Base-by-base conservation (phyloP, 768 basidiomycete species). In the Chalciporus sphaerocephalus region DNA sequence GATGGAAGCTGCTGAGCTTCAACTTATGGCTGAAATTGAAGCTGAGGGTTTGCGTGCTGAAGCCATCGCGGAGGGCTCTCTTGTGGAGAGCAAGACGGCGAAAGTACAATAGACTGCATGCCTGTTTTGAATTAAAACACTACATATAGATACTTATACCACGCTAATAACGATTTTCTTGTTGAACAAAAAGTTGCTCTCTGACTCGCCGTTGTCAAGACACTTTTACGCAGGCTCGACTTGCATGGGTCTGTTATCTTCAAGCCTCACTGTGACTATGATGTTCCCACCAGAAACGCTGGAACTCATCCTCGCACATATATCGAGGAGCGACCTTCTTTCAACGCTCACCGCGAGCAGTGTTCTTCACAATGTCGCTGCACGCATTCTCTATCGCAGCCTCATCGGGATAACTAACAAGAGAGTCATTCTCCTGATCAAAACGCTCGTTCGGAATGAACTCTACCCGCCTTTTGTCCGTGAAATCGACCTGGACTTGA, bases 31-130 rank as follows among this genome's bases (percentile, higher is more conserved):
- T 0, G 81, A 89, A 68, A 77, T 85, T 9, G 87, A 90, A 66
- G 72, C 74, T 12, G 88, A 89, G 63, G 89, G 89, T 18, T 61
- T 79, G 12, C 73, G 69, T 36, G 84, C 85, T 5, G 90, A 89
- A 66, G 78, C 80, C 1, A 73, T 74, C 36, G 79, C 74, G 0
- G 67, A 67, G 44, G 66, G 48, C 61, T 72, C 58, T 50, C 2
- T 42, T 5, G 2, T n/a, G 9, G 28, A 34, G 4, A 27, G 25
- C 2, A 65, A 65, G 56, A 48, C 50, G 10, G 47, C 44, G 46
- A 65, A 67, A 37, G 60, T 59, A 3, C 62, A 65, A 35, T 65
- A 58, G 44, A 40, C 23, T 33, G 3, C 11, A 34, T 3, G 25
- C 44, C 16, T 33, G 13, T 23, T 15, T 41, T 18, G 22, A 24